Percentiles rank a stretch among this genome's conserved stretches.
Conservation (phyloP, 2,329 filamentous ascomycete genomes). For the Saccharata proteae region DNA sequence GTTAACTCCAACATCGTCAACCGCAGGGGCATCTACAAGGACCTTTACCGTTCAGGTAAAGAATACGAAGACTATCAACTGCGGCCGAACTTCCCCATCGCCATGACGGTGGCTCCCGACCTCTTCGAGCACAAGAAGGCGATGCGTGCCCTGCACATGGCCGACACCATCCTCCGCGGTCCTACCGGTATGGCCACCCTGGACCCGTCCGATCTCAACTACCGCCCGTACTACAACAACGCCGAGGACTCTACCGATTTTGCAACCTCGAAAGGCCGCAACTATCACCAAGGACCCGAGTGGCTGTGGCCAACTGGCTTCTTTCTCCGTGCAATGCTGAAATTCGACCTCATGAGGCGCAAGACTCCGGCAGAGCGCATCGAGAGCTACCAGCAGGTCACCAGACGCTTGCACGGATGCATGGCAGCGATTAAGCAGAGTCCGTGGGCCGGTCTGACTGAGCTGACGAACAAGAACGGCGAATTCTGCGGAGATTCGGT, state of each 20-base stretch:
- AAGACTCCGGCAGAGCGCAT: constrained; percentile 54
- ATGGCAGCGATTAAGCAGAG: constrained; percentile 71
- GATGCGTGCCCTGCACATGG: constrained; percentile 64
- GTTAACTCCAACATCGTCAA: constrained; percentile 71
- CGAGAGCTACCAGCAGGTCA: constrained; percentile 92
- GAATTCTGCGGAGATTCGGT: constrained; percentile 79
- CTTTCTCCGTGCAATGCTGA: constrained; percentile 81
- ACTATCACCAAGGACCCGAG: constrained; percentile 96
- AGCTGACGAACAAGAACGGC: constrained; percentile 85
- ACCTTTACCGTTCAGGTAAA: constrained; percentile 85
- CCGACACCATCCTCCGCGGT: constrained; percentile 68
- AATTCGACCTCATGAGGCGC: constrained; percentile 72
- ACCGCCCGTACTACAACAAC: constrained; percentile 90
- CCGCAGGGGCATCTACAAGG: constrained; percentile 94
- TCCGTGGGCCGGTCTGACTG: constrained; percentile 81
- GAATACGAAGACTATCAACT: constrained; percentile 97
- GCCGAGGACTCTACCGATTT: constrained; percentile 88
- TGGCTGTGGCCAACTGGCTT: constrained; percentile 98
- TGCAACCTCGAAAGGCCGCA: constrained; percentile 81
- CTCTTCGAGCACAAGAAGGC: constrained; percentile 74
- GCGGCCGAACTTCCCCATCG: constrained; percentile 84
- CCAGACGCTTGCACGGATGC: constrained; percentile 66
- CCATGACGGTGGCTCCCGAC: constrained; percentile 85
- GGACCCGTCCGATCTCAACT: constrained; percentile 84
- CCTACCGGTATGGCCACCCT: constrained; percentile 93